Evolutionary conservation across 2,329 filamentous ascomycete genomes (phyloP), one percentile per base, ranked within the genome.

Genomic region (Elsinoe arachidis): DNA sequence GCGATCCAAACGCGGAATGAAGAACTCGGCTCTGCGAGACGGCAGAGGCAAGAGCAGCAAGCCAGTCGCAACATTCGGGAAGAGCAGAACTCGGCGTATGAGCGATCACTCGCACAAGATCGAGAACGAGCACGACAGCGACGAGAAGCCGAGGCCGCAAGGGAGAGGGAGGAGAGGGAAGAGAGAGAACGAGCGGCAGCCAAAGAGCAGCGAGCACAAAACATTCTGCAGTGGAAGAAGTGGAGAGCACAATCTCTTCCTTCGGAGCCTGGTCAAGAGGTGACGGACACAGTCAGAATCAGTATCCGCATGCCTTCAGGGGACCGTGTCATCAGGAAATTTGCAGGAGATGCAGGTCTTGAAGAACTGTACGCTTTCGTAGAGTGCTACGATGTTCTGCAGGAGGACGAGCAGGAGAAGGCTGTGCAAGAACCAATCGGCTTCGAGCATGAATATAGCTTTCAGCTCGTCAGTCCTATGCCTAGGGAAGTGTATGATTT

Each of bases 341-440:
- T 99, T 69, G 71, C 77, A 0, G 76, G 79, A 1, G 76, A 82
- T n/a, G 82, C 87, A 0, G 78, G 80, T 1, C 76, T 97, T 37
- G 92, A 97, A 68, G 90, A 96, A 66, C 74, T 99, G 5, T 97
- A 97, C 70, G 93, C 92, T 0, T 96, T 95, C 73, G 90, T 97
- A 2, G 93, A 99, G 68, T 97, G 92, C 73, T 86, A 90, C 68
- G 84, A 89, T 55, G 64, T 86, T 5, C 64, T 90, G 2, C 71
- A 79, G 35, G 71, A 73, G 1, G 70, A 67, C 19, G 70, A 70
- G 15, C 62, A 66, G 5, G 69, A 72, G 14, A 68, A 74, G 33
- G 71, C 69, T 17, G 69, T 70, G 1, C 66, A 72, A 3, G 72
- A 82, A 63, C 89, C 90, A 0, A 74, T 78, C 19, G 81, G 75